phyloP scores from a whole-genome alignment of 1,139 yeast genomes.

The Magnusiomyces paraingens region DNA sequence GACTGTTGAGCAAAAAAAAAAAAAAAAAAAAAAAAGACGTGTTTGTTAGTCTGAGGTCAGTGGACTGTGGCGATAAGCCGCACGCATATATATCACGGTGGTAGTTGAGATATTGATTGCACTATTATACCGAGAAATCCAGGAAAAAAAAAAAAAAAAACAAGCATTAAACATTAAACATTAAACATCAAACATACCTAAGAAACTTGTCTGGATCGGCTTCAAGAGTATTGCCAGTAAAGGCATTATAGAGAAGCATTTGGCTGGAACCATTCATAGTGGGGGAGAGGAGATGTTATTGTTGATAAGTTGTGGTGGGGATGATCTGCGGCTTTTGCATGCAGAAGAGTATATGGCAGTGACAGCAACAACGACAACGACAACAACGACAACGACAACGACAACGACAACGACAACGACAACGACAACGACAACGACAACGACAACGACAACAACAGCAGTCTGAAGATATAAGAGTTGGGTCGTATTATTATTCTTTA shows the following conservation, averaged over 20 bases:
- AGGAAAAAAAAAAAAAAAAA: not conserved
- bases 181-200: constrained; percentile 17
- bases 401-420: no score
- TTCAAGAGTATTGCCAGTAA: constrained; percentile 19
- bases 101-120: not conserved
- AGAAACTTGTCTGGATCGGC: constrained; percentile 22
- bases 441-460: no score
- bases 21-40: not conserved
- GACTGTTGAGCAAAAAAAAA: constrained; percentile 14
- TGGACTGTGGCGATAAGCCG: not conserved
- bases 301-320: no score
- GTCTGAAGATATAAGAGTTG: no score
- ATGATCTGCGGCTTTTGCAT: no score
- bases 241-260: constrained; percentile 22
- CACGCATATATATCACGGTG: not conserved
- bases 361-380: no score
- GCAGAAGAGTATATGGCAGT: no score
- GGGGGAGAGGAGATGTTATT: no score
- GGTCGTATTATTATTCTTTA: no score
- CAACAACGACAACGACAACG: no score
- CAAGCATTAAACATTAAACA: no score
- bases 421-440: no score
- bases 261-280: constrained; percentile 8
- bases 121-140: not conserved
- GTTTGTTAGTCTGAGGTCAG: not conserved